A percentile compares a stretch with the other conserved stretches of the same genome.
phyloP scores from a whole-genome alignment of 2,329 filamentous ascomycete species.

The Penicillium psychrosexuale region DNA sequence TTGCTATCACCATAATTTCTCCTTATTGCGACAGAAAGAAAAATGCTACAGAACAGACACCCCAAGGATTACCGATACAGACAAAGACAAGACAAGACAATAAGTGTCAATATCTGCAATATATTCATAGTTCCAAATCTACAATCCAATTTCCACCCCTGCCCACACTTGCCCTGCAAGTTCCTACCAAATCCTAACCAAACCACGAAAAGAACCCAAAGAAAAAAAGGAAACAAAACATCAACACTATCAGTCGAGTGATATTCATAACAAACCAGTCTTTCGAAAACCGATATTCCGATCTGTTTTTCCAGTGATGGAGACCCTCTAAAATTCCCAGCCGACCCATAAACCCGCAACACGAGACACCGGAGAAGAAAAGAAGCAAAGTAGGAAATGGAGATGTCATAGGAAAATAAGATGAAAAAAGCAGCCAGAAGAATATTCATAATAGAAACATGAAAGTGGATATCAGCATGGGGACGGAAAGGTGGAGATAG shows the following conservation, averaged over 20 bases:
- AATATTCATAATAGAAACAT: slow-evolving; percentile 9
- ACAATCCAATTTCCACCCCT: slow-evolving; percentile 5
- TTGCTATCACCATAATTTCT: neutral
- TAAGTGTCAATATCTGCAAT: slow-evolving; percentile 1
- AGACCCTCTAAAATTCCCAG: slow-evolving; percentile 30
- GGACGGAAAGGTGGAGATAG: neutral
- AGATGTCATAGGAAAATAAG: neutral
- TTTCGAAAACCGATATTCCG: slow-evolving; percentile 17
- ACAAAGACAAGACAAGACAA: neutral
- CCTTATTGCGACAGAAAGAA: neutral
- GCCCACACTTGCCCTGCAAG: neutral
- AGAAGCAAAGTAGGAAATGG: neutral
- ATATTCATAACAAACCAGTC: slow-evolving; percentile 15
- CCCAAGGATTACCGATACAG: neutral
- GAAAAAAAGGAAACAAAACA: slow-evolving; percentile 3
- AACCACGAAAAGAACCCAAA: neutral
- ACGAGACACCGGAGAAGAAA: slow-evolving; percentile 17
- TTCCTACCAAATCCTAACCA: neutral
- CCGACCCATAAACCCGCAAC: slow-evolving; percentile 24
- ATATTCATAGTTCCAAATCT: slow-evolving; percentile 10
- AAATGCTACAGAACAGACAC: neutral
- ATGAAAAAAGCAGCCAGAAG: slow-evolving; percentile 3
- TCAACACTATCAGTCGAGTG: slow-evolving; percentile 6
- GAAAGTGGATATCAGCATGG: slow-evolving; percentile 7
- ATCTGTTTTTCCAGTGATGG: slow-evolving; percentile 38